Conservation (phyloP, 371 early-diverging fungal genomes). For the Rhizomucor pusillus region DNA sequence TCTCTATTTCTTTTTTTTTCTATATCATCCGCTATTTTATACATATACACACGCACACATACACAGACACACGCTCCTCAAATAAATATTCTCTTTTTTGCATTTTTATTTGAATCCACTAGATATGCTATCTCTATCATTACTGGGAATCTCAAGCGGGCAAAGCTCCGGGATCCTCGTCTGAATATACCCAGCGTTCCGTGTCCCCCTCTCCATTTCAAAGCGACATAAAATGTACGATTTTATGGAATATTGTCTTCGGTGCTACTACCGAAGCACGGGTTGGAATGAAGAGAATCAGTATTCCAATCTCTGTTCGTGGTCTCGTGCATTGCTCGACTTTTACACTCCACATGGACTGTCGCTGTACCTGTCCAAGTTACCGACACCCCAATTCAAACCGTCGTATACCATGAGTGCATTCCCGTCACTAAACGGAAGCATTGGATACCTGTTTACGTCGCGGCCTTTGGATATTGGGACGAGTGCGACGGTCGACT, state of each 20-base stretch:
- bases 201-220: too few relatives aligned
- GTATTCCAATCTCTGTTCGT: slow-evolving; percentile 73
- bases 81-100: slow-evolving; percentile 1
- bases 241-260: slow-evolving; percentile 80
- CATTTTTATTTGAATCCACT: background rate
- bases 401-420: slow-evolving; percentile 75
- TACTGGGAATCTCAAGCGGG: too few relatives aligned
- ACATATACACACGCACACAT: too few relatives aligned
- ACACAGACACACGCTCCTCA: too few relatives aligned
- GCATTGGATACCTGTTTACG: slow-evolving; percentile 81
- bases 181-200: too few relatives aligned
- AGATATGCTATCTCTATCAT: too few relatives aligned
- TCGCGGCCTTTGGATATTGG: slow-evolving; percentile 65
- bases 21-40: background rate
- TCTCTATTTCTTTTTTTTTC: background rate
- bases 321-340: slow-evolving; percentile 73
- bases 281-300: slow-evolving; percentile 79
- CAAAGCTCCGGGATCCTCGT: too few relatives aligned
- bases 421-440: slow-evolving; percentile 65
- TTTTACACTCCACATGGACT: slow-evolving; percentile 77
- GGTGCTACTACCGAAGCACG: slow-evolving; percentile 72
- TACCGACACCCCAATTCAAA: slow-evolving; percentile 73
- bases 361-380: slow-evolving; percentile 68
- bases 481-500: slow-evolving; percentile 59
- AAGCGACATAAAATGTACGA: slow-evolving; percentile 57